phyloP scores from a whole-genome alignment of 352 stramenopile genomes.

The Pythium coloratum region DNA sequence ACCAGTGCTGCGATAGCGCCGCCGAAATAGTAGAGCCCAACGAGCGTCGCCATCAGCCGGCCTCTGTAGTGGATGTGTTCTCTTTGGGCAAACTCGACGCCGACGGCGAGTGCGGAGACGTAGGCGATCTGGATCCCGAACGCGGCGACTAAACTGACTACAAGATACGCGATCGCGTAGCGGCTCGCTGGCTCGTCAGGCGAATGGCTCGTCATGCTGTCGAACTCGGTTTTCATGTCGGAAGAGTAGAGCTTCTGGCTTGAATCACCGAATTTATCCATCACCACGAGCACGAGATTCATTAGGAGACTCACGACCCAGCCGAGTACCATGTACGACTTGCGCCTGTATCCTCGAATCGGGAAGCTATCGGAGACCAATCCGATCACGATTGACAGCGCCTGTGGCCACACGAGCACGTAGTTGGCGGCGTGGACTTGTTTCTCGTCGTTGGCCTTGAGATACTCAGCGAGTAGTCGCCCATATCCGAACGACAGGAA shows the following conservation, averaged over 20 bases:
- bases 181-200: not conserved
- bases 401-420: constrained; percentile 46
- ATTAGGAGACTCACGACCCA: constrained; percentile 24
- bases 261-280: constrained; percentile 16
- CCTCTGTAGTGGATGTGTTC: constrained; percentile 28
- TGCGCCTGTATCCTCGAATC: constrained; percentile 61
- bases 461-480: constrained; percentile 19
- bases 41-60: constrained; percentile 11
- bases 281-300: constrained; percentile 9
- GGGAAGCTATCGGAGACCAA: constrained; percentile 69
- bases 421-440: constrained; percentile 26
- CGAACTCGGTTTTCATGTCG: not conserved
- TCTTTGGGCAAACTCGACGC: constrained; percentile 31
- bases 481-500: constrained; percentile 25
- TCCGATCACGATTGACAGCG: constrained; percentile 70
- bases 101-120: constrained; percentile 17
- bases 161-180: constrained; percentile 14
- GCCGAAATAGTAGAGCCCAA: constrained; percentile 18
- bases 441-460: constrained; percentile 12
- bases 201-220: not conserved
- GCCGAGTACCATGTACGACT: constrained; percentile 78
- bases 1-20: constrained; percentile 3
- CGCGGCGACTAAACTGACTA: constrained; percentile 13
- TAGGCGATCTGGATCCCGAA: constrained; percentile 28
- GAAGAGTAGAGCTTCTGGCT: not conserved